These are phyloP conservation scores for Kandelia obovata DNA, from an alignment of 345 rosid genomes.

Conservation along the genomic window DNA sequence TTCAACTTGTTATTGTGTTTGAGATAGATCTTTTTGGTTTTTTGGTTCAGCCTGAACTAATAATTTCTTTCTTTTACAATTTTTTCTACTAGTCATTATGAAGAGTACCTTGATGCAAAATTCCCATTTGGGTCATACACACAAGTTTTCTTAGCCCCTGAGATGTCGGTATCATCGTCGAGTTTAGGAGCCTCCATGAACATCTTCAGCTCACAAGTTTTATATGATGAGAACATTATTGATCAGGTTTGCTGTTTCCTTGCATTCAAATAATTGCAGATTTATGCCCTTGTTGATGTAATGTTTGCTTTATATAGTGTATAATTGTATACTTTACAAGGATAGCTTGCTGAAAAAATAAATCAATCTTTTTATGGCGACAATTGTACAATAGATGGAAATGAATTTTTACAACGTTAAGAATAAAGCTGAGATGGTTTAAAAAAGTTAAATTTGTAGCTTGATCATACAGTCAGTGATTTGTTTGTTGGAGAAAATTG, in stretches of 20 bases:
- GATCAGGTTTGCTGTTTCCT: constrained; percentile 61
- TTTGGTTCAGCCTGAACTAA: neutral
- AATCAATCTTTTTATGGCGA: neutral
- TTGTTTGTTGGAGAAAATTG: too few species aligned
- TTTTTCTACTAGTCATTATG: constrained; percentile 67
- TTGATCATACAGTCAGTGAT: too few species aligned
- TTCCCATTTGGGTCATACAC: constrained; percentile 95
- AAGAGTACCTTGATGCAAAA: constrained; percentile 76
- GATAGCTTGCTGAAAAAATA: neutral
- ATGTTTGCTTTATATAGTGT: too few species aligned
- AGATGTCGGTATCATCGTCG: constrained; percentile 68
- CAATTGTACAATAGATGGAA: neutral
- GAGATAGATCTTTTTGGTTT: neutral
- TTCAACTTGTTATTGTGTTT: neutral
- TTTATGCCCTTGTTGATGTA: neutral
- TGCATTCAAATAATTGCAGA: neutral
- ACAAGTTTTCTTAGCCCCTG: constrained; percentile 86
- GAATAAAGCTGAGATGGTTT: too few species aligned
- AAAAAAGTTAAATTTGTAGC: too few species aligned
- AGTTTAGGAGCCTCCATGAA: constrained; percentile 79
- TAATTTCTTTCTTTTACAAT: constrained; percentile 19
- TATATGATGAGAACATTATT: constrained; percentile 83
- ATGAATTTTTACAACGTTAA: neutral
- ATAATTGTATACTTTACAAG: too few species aligned
- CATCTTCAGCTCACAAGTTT: constrained; percentile 72